Base-by-base conservation (phyloP, 2,329 filamentous ascomycete species). In the Lecanicillium sp. region DNA sequence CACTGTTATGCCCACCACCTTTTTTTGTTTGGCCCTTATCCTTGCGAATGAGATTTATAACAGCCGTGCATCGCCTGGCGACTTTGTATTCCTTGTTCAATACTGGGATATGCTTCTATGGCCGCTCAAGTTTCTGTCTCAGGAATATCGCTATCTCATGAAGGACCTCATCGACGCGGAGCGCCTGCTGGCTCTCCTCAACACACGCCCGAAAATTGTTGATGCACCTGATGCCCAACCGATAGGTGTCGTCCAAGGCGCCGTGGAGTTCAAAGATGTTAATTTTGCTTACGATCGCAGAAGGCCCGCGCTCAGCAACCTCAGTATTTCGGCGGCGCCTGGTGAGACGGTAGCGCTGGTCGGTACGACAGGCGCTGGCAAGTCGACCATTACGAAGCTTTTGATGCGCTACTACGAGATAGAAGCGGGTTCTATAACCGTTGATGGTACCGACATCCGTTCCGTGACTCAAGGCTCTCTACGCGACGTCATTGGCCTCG, bases 41-140 rank as follows among this genome's bases (percentile, higher is more conserved):
- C 74, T 83, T 27, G 64, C 70, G 0, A 65, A 67, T 30, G 73
- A 73, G 1, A 58, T 61, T 8, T 72, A 71, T 36, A 20, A 27
- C 2, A 30, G 40, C 6, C 40, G 40, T 33, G 40, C 40, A 8
- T 69, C 74, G 0, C 67, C 83, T 9, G 82, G 82, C 26, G 74
- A 74, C 51, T 79, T 85, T 51, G 75, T 84, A 5, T 78, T 77
- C 19, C 62, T 86, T 23, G 66, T 81, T 24, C 72, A 75, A 27
- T 84, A 84, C 60, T 85, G 80, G 81, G 62, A 62, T 3, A 47
- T 52, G 26, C 51, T 46, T 66, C 71, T 55, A 56, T 77, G 44
- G 49, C 57, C 57, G 15, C 33, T 65, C 62, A 53, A 55, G 60
- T 65, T 55, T 37, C 57, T 58, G 4, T 50, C 48, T 8, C 51